Percentiles rank a stretch among this genome's conserved stretches.
Evolutionary conservation across 2,329 filamentous ascomycete genomes (phyloP).

Genomic region (Colletotrichum tropicale): DNA sequence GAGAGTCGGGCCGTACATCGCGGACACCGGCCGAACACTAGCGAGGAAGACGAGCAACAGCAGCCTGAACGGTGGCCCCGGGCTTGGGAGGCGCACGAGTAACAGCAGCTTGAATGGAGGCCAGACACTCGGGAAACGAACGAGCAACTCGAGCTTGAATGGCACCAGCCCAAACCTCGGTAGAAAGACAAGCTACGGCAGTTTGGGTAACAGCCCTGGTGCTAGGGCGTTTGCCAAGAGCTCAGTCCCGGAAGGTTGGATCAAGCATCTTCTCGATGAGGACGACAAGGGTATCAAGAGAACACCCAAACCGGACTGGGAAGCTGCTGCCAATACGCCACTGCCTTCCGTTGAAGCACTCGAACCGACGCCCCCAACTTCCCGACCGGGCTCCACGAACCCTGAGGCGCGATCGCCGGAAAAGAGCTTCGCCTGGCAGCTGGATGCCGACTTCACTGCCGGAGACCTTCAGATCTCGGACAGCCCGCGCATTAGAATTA

Average conservation of each 20-base stretch:
- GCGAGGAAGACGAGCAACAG: slow-evolving; percentile 38
- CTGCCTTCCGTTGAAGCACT: slow-evolving; percentile 36
- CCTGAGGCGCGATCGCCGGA: slow-evolving; percentile 43
- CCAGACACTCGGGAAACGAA: slow-evolving; percentile 3
- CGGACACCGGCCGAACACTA: slow-evolving; percentile 37
- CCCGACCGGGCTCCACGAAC: slow-evolving; percentile 25
- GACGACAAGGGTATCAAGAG: slow-evolving; percentile 15
- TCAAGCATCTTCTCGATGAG: slow-evolving; percentile 24
- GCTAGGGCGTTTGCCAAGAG: slow-evolving; percentile 19
- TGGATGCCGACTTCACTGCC: slow-evolving; percentile 63
- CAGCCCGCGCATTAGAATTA: slow-evolving; percentile 55
- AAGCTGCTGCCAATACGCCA: slow-evolving; percentile 29
- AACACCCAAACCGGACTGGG: not conserved
- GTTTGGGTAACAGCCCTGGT: slow-evolving; percentile 16
- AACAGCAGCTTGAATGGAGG: slow-evolving; percentile 28
- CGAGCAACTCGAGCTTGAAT: slow-evolving; percentile 24
- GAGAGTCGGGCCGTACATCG: slow-evolving; percentile 36
- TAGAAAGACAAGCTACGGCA: slow-evolving; percentile 22
- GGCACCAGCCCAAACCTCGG: not conserved
- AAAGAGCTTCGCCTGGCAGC: slow-evolving; percentile 59
- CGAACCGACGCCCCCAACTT: slow-evolving; percentile 19
- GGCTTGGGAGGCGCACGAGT: slow-evolving; percentile 7
- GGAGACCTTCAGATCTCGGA: slow-evolving; percentile 59
- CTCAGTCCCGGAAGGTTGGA: slow-evolving; percentile 22
- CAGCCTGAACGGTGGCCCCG: slow-evolving; percentile 29